A percentile compares a stretch with the other conserved stretches of the same genome.
phyloP scores from a whole-genome alignment of 2,329 filamentous ascomycete species.

The Nemania bipapillata region DNA sequence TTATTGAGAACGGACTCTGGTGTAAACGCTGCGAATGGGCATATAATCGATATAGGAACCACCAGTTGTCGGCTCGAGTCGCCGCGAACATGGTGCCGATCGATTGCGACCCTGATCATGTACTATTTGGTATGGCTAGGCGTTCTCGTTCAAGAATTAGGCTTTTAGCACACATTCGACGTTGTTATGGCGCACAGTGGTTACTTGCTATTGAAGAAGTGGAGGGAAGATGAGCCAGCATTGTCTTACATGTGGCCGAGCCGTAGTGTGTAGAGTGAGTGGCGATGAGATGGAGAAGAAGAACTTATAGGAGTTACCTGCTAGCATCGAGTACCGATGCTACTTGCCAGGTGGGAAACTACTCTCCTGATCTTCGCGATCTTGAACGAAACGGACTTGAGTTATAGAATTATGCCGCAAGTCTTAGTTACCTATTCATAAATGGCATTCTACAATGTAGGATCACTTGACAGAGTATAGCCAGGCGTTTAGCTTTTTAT shows the following conservation, averaged over 20 bases:
- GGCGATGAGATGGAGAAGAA: no score
- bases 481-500: slow-evolving; percentile 43
- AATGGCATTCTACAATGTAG: slow-evolving; percentile 25
- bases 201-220: slow-evolving; percentile 16
- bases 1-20: slow-evolving; percentile 27
- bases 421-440: no score
- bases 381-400: no score
- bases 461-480: slow-evolving; percentile 43
- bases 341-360: no score
- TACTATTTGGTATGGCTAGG: slow-evolving; percentile 22
- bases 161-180: slow-evolving; percentile 17
- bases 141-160: slow-evolving; percentile 18
- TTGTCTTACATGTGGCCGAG: neutral
- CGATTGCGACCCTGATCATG: slow-evolving; percentile 13
- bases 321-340: no score
- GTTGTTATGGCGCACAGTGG: slow-evolving; percentile 28
- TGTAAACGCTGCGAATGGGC: slow-evolving; percentile 29
- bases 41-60: slow-evolving; percentile 14
- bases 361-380: no score
- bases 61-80: slow-evolving; percentile 1
- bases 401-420: no score
- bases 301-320: no score
- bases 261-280: no score
- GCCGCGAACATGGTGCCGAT: slow-evolving; percentile 25
- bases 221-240: neutral